A percentile compares a stretch with the other conserved stretches of the same genome.
Conservation (phyloP, 2,329 filamentous ascomycete species). For the Ambrosiella cleistominuta region DNA sequence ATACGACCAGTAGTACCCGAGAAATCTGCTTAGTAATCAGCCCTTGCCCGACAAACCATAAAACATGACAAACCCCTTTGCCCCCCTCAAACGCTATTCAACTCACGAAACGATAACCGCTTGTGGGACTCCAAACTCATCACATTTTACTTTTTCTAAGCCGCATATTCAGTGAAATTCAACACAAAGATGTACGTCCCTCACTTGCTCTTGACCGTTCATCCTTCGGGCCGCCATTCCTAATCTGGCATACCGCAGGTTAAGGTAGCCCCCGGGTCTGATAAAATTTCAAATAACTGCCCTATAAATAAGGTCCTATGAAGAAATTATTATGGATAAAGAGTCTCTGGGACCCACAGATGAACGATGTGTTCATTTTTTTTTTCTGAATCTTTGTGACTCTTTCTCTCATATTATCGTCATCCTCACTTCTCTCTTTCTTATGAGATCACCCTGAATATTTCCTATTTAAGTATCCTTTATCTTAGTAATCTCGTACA, state of each 20-base stretch:
- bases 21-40: too few species aligned
- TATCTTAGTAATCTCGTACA: not conserved
- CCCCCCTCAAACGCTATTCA: too few species aligned
- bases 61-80: too few species aligned
- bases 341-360: not conserved
- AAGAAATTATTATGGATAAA: not conserved
- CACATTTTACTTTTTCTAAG: too few species aligned
- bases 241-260: not conserved
- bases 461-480: not conserved
- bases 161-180: too few species aligned
- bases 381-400: not conserved
- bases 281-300: not conserved
- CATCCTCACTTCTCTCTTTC: not conserved
- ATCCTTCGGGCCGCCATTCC: not conserved
- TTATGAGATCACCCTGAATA: not conserved
- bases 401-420: not conserved
- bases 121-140: too few species aligned
- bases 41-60: too few species aligned
- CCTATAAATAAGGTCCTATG: not conserved
- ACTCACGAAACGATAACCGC: too few species aligned
- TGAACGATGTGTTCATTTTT: too few species aligned
- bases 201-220: not conserved
- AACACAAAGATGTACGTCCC: too few species aligned
- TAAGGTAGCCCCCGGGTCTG: not conserved
- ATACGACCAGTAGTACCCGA: too few species aligned